Evolutionary conservation across 2,329 filamentous ascomycete species (phyloP).

Genomic region (Apiospora malaysiana): DNA sequence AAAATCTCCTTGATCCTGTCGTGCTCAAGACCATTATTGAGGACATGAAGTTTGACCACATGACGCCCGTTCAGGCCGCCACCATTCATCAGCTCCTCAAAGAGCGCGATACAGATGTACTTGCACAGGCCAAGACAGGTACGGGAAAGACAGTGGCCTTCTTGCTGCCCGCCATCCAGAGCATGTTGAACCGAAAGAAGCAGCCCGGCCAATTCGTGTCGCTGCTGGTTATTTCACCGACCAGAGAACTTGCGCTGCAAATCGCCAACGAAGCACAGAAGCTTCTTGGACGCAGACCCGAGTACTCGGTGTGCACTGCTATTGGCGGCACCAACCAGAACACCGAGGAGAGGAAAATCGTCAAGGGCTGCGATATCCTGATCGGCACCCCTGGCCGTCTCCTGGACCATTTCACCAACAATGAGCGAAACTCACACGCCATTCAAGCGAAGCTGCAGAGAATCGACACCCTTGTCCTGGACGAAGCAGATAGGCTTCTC

Average conservation of each 20-base stretch:
- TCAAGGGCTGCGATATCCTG: slow-evolving; percentile 77
- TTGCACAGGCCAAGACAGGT: slow-evolving; percentile 95
- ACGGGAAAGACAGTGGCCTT: slow-evolving; percentile 97
- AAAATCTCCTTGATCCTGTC: slow-evolving; percentile 62
- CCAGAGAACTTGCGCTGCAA: slow-evolving; percentile 80
- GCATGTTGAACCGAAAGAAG: slow-evolving; percentile 55
- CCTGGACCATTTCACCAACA: slow-evolving; percentile 78
- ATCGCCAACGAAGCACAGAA: slow-evolving; percentile 80
- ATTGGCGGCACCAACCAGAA: slow-evolving; percentile 82
- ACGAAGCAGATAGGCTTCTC: slow-evolving; percentile 81
- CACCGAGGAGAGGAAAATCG: slow-evolving; percentile 71
- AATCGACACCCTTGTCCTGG: slow-evolving; percentile 80
- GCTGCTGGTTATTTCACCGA: slow-evolving; percentile 77
- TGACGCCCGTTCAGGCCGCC: slow-evolving; percentile 90
- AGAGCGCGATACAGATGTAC: slow-evolving; percentile 71
- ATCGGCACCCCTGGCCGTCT: slow-evolving; percentile 83
- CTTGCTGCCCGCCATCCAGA: slow-evolving; percentile 75
- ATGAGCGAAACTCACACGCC: slow-evolving; percentile 59
- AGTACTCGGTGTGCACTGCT: slow-evolving; percentile 77
- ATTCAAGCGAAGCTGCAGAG: slow-evolving; percentile 69
- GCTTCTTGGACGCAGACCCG: slow-evolving; percentile 60
- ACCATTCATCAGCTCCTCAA: slow-evolving; percentile 82
- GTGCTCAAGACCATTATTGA: slow-evolving; percentile 72
- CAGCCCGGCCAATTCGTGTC: slow-evolving; percentile 54
- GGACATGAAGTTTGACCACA: slow-evolving; percentile 77